Base-by-base conservation (phyloP, 305 asterid species). In the Fraxinus platypoda region DNA sequence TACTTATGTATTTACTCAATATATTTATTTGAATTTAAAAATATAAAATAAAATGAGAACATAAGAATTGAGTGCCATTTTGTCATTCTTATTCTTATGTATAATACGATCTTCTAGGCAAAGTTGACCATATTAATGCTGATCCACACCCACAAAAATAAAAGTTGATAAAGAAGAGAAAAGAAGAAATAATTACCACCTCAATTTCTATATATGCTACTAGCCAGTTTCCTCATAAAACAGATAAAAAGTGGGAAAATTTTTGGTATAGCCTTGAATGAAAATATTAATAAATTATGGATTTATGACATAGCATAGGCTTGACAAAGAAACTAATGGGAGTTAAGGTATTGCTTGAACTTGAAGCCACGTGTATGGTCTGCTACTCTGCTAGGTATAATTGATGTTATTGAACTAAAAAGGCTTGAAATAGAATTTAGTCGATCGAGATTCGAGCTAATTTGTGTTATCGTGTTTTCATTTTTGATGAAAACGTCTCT, bases 291-390 rank as follows among this genome's bases (percentile, higher is more conserved):
- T n/a, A 4, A 54, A n/a, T 19, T 54, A 54, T 54, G 64, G 64
- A n/a, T n/a, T 54, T 54, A 54, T n/a, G 64, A 54, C 64, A n/a
- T 17, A 6, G 64, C 64, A 54, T 54, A n/a, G 25, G 64, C 64
- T n/a, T 54, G 25, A n/a, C 64, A 54, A 54, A 54, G 19, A 13
- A 52, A 52, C 1, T 52, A 4, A 49, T 49, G 23, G 23, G 62
- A 49, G 21, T 2, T 17, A n/a, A 23, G 78, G 86, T 72, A 35
- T 80, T 2, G 64, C 68, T 34, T 17, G 38, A 31, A 31, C 46
- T 38, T 38, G 46, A 38, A 38, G 87, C 75, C 88, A 83, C 88
- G 88, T 81, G 77, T 37, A 77, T 78, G 77, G 80, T 78, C 6
- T 43, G 17, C 5, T 43, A 43, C 54, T 43, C 17, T 78, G 31